Evolutionary conservation across 2,329 filamentous ascomycete genomes (phyloP).

Genomic region (Calonectria ilicicola): DNA sequence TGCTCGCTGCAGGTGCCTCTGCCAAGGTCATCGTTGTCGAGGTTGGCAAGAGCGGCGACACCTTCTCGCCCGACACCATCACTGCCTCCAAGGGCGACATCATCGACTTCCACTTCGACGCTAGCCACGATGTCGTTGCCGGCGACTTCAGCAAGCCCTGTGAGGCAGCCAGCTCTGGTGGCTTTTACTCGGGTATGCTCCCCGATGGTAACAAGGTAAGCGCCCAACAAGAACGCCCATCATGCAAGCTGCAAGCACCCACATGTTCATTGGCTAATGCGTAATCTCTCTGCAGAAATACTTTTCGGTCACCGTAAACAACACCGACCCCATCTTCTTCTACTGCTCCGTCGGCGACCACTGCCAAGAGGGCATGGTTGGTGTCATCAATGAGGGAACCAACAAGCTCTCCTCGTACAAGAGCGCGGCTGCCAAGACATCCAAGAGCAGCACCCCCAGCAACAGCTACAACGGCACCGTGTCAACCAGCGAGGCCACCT

Average conservation of each 20-base stretch:
- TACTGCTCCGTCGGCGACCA: conserved; percentile 45
- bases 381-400: conserved; percentile 43
- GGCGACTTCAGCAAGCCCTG: conserved; percentile 63
- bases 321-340: conserved; percentile 45
- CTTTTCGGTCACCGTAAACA: conserved; percentile 44
- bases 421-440: conserved; percentile 16
- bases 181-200: conserved; percentile 31
- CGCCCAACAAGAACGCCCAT: neutral
- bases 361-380: conserved; percentile 48
- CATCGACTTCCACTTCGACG: conserved; percentile 66
- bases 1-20: conserved; percentile 31
- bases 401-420: conserved; percentile 35
- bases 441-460: conserved; percentile 22
- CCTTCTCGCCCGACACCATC: conserved; percentile 58
- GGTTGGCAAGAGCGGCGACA: conserved; percentile 56
- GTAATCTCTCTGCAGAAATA: neutral
- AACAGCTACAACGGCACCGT: conserved; percentile 27
- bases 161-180: conserved; percentile 46
- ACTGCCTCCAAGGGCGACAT: conserved; percentile 59
- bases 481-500: neutral
- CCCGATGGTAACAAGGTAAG: conserved; percentile 17
- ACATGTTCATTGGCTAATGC: neutral
- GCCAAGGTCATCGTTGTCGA: conserved; percentile 50
- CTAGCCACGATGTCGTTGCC: conserved; percentile 63
- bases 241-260: neutral